Evolutionary conservation across 1,284 basidiomycete species (phyloP).

Genomic region (Leccinum pseudoinsigne): DNA sequence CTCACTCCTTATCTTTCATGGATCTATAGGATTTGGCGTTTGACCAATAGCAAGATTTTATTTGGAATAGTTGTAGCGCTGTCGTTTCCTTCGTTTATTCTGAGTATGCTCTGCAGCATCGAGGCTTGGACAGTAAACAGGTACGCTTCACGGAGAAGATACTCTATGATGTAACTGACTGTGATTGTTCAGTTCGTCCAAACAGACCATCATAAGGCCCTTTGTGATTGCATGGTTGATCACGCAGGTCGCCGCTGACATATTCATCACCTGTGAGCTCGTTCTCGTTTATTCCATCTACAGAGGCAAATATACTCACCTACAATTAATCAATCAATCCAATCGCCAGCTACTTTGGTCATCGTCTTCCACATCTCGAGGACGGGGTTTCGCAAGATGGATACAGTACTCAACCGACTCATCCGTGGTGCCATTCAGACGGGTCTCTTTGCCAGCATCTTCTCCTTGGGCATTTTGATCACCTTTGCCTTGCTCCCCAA

Average conservation of each 20-base stretch:
- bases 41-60: neutral
- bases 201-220: neutral
- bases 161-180: neutral
- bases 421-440: slow-evolving; percentile 4
- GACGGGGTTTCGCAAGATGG: neutral
- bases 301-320: neutral
- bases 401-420: neutral
- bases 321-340: neutral
- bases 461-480: neutral
- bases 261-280: neutral
- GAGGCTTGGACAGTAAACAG: neutral
- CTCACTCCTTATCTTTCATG: neutral
- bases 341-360: neutral
- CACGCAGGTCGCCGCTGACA: neutral
- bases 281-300: neutral
- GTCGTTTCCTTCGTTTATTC: slow-evolving; percentile 1
- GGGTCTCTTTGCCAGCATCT: neutral
- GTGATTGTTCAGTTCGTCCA: neutral
- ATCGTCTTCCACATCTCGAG: neutral
- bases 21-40: neutral
- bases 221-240: neutral
- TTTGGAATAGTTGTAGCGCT: neutral
- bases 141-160: neutral
- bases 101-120: neutral
- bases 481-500: neutral